phyloP scores from a whole-genome alignment of 805 yeast genomes.

The Huiozyma naganishii region DNA sequence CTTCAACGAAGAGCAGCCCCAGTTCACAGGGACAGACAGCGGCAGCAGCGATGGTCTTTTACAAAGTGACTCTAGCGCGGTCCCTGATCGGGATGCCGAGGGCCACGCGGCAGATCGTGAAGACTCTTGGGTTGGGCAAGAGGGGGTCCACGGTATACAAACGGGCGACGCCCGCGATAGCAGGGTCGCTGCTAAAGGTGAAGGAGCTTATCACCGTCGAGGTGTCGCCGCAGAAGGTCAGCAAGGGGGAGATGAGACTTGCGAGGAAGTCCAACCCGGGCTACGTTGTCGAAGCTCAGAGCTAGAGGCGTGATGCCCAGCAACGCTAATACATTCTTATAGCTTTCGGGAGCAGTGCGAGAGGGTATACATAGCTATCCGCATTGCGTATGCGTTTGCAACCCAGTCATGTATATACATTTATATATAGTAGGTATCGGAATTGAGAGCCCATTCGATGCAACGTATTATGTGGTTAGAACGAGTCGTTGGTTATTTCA shows the following conservation, averaged over 20 bases:
- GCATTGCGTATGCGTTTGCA: background rate
- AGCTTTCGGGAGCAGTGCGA: background rate
- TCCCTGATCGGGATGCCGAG: constrained; percentile 83
- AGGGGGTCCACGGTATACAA: constrained; percentile 70
- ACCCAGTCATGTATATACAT: background rate
- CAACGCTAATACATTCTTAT: background rate
- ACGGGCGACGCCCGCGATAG: constrained; percentile 62
- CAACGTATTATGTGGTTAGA: background rate
- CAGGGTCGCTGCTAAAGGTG: constrained; percentile 73
- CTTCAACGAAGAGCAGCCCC: no score
- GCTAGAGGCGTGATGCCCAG: constrained; percentile 11
- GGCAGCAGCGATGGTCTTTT: constrained; percentile 30
- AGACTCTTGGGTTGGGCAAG: constrained; percentile 61
- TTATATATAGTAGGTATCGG: background rate
- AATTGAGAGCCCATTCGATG: background rate
- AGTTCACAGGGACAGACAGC: no score
- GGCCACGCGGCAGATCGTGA: constrained; percentile 49
- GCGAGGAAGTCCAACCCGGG: constrained; percentile 59
- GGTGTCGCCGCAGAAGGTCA: constrained; percentile 44
- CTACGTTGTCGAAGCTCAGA: constrained; percentile 33
- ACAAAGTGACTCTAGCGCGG: constrained; percentile 64
- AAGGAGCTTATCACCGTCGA: constrained; percentile 84
- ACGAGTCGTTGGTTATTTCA: constrained; percentile 6
- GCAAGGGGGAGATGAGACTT: constrained; percentile 41
- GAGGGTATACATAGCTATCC: background rate